phyloP scores from a whole-genome alignment of 2,329 filamentous ascomycete species.

The Cordyceps farinosa region DNA sequence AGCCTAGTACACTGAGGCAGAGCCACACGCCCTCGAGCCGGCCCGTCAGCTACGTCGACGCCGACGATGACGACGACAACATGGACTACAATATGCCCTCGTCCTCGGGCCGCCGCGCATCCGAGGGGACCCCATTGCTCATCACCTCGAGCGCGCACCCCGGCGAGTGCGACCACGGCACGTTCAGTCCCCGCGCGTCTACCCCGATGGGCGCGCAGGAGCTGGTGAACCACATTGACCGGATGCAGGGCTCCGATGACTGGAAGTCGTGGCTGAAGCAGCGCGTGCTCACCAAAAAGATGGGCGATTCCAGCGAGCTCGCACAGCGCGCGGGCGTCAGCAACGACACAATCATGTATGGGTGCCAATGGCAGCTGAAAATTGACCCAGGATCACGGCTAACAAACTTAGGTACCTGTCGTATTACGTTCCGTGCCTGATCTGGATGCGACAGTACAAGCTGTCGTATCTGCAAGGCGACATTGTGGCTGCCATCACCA shows the following conservation, averaged over 20 bases:
- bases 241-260: conserved; percentile 33
- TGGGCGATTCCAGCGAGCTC: conserved; percentile 68
- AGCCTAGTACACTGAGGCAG: conserved; percentile 46
- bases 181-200: conserved; percentile 66
- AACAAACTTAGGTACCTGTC: conserved; percentile 65
- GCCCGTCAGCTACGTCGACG: conserved; percentile 19
- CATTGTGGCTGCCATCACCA: conserved; percentile 82
- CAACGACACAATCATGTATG: conserved; percentile 70
- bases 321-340: conserved; percentile 71
- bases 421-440: conserved; percentile 89
- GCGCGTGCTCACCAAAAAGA: conserved; percentile 60
- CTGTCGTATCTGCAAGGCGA: conserved; percentile 81
- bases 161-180: conserved; percentile 65
- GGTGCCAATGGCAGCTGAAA: conserved; percentile 12
- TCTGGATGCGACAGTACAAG: conserved; percentile 86
- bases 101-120: conserved; percentile 26
- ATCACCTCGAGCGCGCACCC: conserved; percentile 39
- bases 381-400: conserved; percentile 16
- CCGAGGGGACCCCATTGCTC: conserved; percentile 50
- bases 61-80: conserved; percentile 18
- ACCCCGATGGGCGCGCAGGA: conserved; percentile 35
- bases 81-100: conserved; percentile 19
- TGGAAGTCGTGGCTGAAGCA: conserved; percentile 50
- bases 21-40: conserved; percentile 36
- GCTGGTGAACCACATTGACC: conserved; percentile 8